Conservation (phyloP, 2,329 filamentous ascomycete species). For the Trichophyton rubrum region DNA sequence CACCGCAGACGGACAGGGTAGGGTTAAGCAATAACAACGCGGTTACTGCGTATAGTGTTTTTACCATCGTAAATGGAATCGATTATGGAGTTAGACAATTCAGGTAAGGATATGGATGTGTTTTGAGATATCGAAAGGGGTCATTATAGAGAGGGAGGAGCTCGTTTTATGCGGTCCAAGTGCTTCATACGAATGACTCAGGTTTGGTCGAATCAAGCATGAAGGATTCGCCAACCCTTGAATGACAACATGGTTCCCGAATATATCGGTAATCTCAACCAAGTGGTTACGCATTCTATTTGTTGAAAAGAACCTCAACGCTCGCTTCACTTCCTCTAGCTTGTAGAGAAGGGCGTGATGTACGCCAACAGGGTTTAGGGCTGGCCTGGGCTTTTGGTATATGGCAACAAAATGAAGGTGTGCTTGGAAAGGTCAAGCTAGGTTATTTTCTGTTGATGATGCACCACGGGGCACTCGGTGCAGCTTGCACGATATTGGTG, state of each 20-base stretch:
- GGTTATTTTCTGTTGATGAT: no score
- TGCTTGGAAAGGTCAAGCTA: no score
- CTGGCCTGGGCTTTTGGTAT: no score
- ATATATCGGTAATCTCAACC: no score
- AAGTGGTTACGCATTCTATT: no score
- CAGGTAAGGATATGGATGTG: neutral
- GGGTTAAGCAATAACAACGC: neutral
- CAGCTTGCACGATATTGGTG: no score
- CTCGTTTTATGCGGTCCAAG: neutral
- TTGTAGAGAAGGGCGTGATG: no score
- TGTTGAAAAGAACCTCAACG: no score
- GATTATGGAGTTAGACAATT: neutral
- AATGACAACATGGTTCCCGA: neutral
- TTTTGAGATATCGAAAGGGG: neutral
- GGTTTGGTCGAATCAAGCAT: neutral
- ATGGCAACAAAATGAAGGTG: no score
- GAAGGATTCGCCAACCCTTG: neutral
- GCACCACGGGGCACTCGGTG: no score
- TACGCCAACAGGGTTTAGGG: no score
- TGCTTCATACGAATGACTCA: neutral
- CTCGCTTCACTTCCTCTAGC: no score
- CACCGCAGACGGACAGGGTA: neutral
- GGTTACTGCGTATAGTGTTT: neutral
- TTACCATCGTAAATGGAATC: neutral
- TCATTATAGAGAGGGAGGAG: neutral